Evolutionary conservation across 805 yeast species (phyloP), one percentile per base, ranked within the genome.

Genomic region (Wickerhamiella australiensis): DNA sequence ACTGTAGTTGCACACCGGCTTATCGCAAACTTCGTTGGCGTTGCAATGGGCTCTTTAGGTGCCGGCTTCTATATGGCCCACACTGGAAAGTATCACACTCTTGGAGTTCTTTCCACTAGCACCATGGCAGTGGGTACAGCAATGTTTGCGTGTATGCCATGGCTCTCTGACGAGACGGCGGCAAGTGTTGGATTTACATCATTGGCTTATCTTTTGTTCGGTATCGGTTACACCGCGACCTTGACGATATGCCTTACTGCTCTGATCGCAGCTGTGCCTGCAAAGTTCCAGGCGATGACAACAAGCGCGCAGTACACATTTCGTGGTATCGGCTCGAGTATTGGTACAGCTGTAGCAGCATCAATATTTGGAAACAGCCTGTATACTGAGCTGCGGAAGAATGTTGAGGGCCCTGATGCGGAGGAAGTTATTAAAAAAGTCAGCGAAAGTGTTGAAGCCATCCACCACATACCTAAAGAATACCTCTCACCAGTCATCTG

Each of bases 271-370:
- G 75, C 88, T 1, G 92, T 82, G 2, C 80, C 83, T 8, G 63
- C 69, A 20, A 72, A 75, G 49, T 76, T 72, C 59, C 95, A 85
- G 64, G 95, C 96, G 1, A 74, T 86, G 21, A 82, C 90, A 1
- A 87, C 96, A 0, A 84, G 95, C 0, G 83, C 88, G 51, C 94
- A 85, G 60, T 87, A 88, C 63, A 87, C 88, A 0, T 85, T 83
- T 68, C 72, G 94, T 58, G 80, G 90, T 7, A 80, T 87, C 0
- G 95, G 95, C 0, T 81, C 90, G n/a, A 82, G 92, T 0, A 65
- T 85, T 46, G 95, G 94, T 37, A 87, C 85, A 11, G 70, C 88
- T 1, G 57, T 80, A 11, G 80, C 84, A 0, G 73, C 82, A 21
- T 79, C 86, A 2, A 68, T 81, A 25, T 82, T 82, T 66, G 82